Evolutionary conservation across 805 yeast species (phyloP), one percentile per base, ranked within the genome.

Genomic region (Metschnikowia reukaufii): DNA sequence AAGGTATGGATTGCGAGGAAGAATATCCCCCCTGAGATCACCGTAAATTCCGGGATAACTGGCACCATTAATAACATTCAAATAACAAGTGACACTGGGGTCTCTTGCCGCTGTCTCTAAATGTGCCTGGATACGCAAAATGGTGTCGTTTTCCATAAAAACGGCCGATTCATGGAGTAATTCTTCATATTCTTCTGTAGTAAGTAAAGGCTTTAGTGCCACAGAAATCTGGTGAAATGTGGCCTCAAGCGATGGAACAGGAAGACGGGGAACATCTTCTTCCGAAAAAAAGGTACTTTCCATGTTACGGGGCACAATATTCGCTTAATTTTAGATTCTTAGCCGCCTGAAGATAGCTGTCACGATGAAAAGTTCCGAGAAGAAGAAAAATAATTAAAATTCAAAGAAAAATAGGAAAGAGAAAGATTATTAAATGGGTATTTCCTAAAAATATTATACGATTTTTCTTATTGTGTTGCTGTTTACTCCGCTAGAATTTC

Each of bases 1-100:
- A 53, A 86, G 73, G 57, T 84, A 86, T 1, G 95, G 95, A 60
- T 86, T 86, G 50, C 92, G 70, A 4, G 95, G 95, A 36, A 86
- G 67, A 1, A 83, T 78, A 52, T 82, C 85, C 17, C 86, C 86
- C 41, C 82, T 71, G 23, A 81, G 67, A 45, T 81, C 85, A 15
- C 85, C 84, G 56, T 81, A 81, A 30, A 80, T 77, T 10, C 82
- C 82, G 0, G 86, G 79, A 30, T 82, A 75, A 7, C 67, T 59
- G 30, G 69, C 76, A 38, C 70, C 71, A 48, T 78, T 74, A 36
- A 79, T 71, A 9, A 76, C 74, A 55, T 82, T 83, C 44, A 86
- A 64, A 62, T 86, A 86, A 52, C 74, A 70, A 2, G 65, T 38
- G 17, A 64, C 66, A 19, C 77, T 70, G 5, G 54, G 44, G 35